These are phyloP conservation scores for Nakazawaea populi DNA, from an alignment of 805 yeast species.

Conservation along the genomic window DNA sequence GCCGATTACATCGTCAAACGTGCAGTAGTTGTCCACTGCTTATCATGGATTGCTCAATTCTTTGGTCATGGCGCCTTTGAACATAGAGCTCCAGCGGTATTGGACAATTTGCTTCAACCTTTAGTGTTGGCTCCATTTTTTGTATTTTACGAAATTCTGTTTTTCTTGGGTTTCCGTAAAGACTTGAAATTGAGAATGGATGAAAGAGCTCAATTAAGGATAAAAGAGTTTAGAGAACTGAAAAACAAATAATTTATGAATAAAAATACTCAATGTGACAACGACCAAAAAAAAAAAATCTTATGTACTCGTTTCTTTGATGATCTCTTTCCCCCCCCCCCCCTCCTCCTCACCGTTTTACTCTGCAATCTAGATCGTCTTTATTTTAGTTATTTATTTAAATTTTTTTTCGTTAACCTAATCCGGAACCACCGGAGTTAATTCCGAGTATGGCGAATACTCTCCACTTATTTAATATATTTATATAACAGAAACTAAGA, in stretches of 20 bases:
- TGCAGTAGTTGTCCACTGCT: slow-evolving; percentile 38
- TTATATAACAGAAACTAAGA: too few species aligned
- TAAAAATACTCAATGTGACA: too few species aligned
- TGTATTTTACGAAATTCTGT: slow-evolving; percentile 72
- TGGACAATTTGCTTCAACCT: slow-evolving; percentile 81
- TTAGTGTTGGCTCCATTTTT: slow-evolving; percentile 88
- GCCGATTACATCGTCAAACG: slow-evolving; percentile 18
- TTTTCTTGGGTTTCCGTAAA: slow-evolving; percentile 55
- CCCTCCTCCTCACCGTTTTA: too few species aligned
- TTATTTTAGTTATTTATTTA: too few species aligned
- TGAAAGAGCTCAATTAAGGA: slow-evolving; percentile 34
- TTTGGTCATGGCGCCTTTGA: slow-evolving; percentile 85
- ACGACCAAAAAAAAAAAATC: too few species aligned
- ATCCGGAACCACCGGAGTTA: too few species aligned
- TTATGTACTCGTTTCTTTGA: too few species aligned
- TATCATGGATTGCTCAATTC: slow-evolving; percentile 80
- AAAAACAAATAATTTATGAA: not conserved
- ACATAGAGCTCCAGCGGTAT: slow-evolving; percentile 75
- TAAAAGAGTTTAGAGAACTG: slow-evolving; percentile 25
- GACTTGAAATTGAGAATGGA: slow-evolving; percentile 47
- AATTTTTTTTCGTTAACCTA: too few species aligned
- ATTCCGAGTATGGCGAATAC: too few species aligned
- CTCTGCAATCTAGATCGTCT: too few species aligned
- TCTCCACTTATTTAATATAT: too few species aligned
- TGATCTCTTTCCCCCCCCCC: too few species aligned